phyloP scores from a whole-genome alignment of 2,329 filamentous ascomycete genomes.

The Pyricularia grisea region DNA sequence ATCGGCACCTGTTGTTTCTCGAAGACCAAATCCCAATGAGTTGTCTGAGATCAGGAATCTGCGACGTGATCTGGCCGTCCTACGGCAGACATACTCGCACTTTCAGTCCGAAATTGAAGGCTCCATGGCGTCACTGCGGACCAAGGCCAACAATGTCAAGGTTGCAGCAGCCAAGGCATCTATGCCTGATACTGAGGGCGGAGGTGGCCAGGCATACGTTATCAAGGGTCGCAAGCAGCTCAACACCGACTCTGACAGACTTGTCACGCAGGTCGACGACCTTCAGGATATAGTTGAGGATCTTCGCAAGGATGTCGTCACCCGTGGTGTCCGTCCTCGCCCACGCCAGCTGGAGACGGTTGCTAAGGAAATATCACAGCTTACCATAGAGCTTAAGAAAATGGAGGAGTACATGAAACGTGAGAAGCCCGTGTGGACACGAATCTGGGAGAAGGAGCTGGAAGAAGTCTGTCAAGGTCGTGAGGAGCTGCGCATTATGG shows the following conservation, averaged over 20 bases:
- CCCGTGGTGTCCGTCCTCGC: conserved; percentile 81
- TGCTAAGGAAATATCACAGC: conserved; percentile 73
- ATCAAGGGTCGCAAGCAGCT: conserved; percentile 79
- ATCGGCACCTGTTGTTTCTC: conserved; percentile 25
- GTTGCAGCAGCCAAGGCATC: conserved; percentile 59
- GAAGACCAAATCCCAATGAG: conserved; percentile 33
- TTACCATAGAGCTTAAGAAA: conserved; percentile 82
- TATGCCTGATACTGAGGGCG: conserved; percentile 63
- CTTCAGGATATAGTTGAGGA: conserved; percentile 97
- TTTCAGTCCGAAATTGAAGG: conserved; percentile 83
- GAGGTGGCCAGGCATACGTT: conserved; percentile 78
- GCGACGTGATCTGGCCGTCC: conserved; percentile 78
- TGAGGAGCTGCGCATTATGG: conserved; percentile 90
- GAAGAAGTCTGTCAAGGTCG: conserved; percentile 93
- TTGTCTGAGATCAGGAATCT: conserved; percentile 72
- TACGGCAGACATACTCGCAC: conserved; percentile 86
- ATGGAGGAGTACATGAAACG: conserved; percentile 85
- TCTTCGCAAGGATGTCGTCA: conserved; percentile 91
- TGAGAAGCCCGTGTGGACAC: conserved; percentile 96
- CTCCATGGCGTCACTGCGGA: conserved; percentile 76
- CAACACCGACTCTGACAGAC: conserved; percentile 76
- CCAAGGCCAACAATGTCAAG: conserved; percentile 76
- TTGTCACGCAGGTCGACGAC: conserved; percentile 89
- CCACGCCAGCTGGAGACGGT: conserved; percentile 85
- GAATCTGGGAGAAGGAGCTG: conserved; percentile 98